Base-by-base conservation (phyloP, 352 stramenopile species). In the Globisporangium spinosum region DNA sequence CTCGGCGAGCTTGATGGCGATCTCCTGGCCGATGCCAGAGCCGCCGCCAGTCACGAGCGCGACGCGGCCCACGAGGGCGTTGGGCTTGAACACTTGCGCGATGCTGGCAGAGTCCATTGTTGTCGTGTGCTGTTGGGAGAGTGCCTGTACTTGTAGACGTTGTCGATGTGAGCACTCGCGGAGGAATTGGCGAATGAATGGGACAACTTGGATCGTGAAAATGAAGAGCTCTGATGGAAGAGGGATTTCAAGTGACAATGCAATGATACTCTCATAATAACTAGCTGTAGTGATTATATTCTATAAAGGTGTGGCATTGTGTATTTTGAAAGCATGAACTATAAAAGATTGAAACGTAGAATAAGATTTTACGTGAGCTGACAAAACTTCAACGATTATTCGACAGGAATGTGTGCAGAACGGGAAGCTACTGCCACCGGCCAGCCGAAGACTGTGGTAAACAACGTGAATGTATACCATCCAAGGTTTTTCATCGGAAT, bases 11-110 rank as follows among this genome's bases (percentile, higher is more conserved):
- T 96, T 92, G 65, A 95, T 77, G 12, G 92, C 91, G 64, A 98
- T 97, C 77, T 98, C 94, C 74, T 97, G 98, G 45, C 96, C 94
- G 67, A 99, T 94, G 73, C 94, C 96, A 20, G 93, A 98, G 43
- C 94, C 95, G 20, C 96, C 96, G 57, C 96, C 96, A 1, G 96
- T 99, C 7, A 98, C 80, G 34, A 98, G 80, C 55, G 89, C 95
- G 53, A 98, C 93, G 47, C 80, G 80, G 40, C 78, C 85, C n/a
- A 47, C 58, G 58, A 82, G 82, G 23, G 69, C 82, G 62, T 89
- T 79, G 32, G 68, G 64, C 53, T 79, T 73, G 70, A 94, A 94
- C 32, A 88, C 77, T 38, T 75, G 75, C 15, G 75, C 60, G 53
- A 91, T 80, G 15, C 55, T 75, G 20, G 77, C 58, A 10, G 82